A percentile compares a stretch with the other conserved stretches of the same genome.
Evolutionary conservation across 2,329 filamentous ascomycete genomes (phyloP).

Genomic region (Alternaria sp.): DNA sequence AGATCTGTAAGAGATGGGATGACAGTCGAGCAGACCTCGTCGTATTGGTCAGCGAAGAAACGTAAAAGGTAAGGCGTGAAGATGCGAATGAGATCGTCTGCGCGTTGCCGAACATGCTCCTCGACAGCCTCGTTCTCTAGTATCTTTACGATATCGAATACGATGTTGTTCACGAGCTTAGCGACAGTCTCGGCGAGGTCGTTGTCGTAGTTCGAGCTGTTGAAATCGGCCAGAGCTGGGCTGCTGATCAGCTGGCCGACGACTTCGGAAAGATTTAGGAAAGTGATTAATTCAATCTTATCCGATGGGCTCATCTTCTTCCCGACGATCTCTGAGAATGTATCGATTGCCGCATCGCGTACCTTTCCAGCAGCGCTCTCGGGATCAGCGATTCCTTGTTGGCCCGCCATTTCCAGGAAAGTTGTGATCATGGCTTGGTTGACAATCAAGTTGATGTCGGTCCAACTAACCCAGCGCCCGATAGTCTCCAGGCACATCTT

Average conservation of each 20-base stretch:
- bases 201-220: slow-evolving; percentile 88
- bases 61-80: slow-evolving; percentile 88
- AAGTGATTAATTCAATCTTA: slow-evolving; percentile 92
- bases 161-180: slow-evolving; percentile 90
- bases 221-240: slow-evolving; percentile 77
- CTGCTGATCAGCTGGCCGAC: slow-evolving; percentile 85
- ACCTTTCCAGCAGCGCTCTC: slow-evolving; percentile 72
- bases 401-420: slow-evolving; percentile 86
- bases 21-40: slow-evolving; percentile 95
- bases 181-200: slow-evolving; percentile 95
- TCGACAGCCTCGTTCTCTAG: slow-evolving; percentile 73
- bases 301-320: slow-evolving; percentile 97
- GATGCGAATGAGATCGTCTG: slow-evolving; percentile 79
- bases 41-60: slow-evolving; percentile 97
- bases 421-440: slow-evolving; percentile 80
- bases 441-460: slow-evolving; percentile 92
- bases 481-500: slow-evolving; percentile 92
- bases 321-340: slow-evolving; percentile 91
- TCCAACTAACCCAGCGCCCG: slow-evolving; percentile 98
- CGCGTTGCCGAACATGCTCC: slow-evolving; percentile 71
- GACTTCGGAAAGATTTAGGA: slow-evolving; percentile 85
- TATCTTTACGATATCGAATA: slow-evolving; percentile 85
- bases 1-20: slow-evolving; percentile 93
- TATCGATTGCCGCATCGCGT: slow-evolving; percentile 89
- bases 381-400: slow-evolving; percentile 64